Conservation (phyloP, 306 rosid species). For the Cercis canadensis region DNA sequence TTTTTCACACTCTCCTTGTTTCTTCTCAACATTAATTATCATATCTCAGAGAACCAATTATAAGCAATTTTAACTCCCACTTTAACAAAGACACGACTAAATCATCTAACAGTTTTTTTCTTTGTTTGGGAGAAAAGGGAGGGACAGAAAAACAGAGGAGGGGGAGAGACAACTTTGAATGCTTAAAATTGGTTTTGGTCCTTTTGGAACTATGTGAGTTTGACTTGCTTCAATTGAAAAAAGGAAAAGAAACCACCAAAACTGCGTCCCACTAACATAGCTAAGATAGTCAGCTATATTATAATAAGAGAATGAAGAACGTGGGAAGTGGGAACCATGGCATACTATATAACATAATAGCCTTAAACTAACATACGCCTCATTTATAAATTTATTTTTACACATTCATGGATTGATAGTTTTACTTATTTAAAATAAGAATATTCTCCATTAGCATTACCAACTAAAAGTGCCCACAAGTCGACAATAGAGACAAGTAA, state of each 20-base stretch:
- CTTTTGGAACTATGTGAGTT: slow-evolving; percentile 12
- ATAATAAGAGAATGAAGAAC: slow-evolving; percentile 13
- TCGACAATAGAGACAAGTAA: too few species aligned
- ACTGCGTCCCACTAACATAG: slow-evolving; percentile 52
- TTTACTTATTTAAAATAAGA: too few species aligned
- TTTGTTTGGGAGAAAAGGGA: slow-evolving; percentile 22
- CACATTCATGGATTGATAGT: too few species aligned
- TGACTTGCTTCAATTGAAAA: slow-evolving; percentile 30
- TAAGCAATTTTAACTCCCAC: neutral
- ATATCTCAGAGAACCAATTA: neutral
- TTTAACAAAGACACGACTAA: neutral
- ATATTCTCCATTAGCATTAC: too few species aligned
- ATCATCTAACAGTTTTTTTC: neutral
- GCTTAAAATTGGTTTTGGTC: slow-evolving; percentile 30
- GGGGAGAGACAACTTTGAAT: neutral
- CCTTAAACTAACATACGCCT: too few species aligned
- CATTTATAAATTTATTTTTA: too few species aligned
- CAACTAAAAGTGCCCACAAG: too few species aligned
- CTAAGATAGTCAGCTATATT: slow-evolving; percentile 33
- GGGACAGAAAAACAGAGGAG: too few species aligned
- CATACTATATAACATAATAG: slow-evolving; percentile 1
- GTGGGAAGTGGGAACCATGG: slow-evolving; percentile 32
- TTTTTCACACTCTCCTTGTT: slow-evolving; percentile 24
- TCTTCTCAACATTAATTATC: slow-evolving; percentile 6
- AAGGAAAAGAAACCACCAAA: slow-evolving; percentile 42